Conservation (phyloP, 257 asterid species). For the Thymus quinquecostatus region DNA sequence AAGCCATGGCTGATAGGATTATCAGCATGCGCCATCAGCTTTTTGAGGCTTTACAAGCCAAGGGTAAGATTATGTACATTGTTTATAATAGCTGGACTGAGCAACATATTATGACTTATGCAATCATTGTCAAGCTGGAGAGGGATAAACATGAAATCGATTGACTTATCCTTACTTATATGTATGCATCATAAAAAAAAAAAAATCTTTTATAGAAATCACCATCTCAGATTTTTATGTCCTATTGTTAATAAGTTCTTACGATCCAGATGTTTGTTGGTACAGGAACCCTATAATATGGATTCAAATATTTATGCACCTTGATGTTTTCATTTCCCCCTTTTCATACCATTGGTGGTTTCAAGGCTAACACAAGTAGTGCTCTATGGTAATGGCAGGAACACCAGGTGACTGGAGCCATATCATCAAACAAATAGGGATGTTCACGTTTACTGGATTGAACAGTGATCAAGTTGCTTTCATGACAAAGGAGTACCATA, state of each 20-base stretch:
- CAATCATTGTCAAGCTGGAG: conserved; percentile 4
- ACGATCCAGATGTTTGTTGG: no score
- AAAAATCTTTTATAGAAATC: no score
- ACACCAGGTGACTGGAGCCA: conserved; percentile 97
- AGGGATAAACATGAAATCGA: neutral
- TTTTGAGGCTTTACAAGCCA: conserved; percentile 62
- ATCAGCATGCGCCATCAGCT: conserved; percentile 84
- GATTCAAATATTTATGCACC: neutral
- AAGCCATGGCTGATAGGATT: conserved; percentile 86
- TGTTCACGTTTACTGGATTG: conserved; percentile 83
- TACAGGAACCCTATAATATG: neutral
- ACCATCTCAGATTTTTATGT: neutral
- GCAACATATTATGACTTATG: neutral
- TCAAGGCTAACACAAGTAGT: neutral
- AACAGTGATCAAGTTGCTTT: conserved; percentile 70
- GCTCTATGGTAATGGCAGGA: conserved; percentile 44
- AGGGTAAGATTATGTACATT: conserved; percentile 42
- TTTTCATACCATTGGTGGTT: neutral
- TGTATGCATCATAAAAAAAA: neutral
- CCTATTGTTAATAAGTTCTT: neutral
- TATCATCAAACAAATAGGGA: conserved; percentile 81
- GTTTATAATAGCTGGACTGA: neutral
- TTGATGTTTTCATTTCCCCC: neutral
- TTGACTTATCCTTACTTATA: neutral
- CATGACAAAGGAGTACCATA: conserved; percentile 79